Evolutionary conservation across 139 green algal genomes (phyloP).

Genomic region (Pseudopediastrum boryanum): DNA sequence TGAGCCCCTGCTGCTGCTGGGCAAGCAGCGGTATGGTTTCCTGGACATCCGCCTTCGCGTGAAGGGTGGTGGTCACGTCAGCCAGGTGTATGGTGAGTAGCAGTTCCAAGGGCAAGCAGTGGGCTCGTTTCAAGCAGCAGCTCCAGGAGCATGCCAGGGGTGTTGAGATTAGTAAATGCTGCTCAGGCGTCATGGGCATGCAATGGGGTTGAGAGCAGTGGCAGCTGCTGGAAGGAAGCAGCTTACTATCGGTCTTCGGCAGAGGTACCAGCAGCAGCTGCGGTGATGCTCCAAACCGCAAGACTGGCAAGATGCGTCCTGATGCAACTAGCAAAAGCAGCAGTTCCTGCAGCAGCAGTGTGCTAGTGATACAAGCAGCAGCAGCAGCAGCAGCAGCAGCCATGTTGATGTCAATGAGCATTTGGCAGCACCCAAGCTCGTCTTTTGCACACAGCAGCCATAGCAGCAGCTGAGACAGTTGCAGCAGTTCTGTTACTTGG

Average conservation of each 20-base stretch:
- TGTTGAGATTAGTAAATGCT: not conserved
- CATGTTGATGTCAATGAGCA: too few relatives aligned
- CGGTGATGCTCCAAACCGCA: not conserved
- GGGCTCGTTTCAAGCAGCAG: not conserved
- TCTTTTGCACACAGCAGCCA: too few relatives aligned
- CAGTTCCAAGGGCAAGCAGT: not conserved
- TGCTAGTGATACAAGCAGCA: not conserved
- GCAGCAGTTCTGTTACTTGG: too few relatives aligned
- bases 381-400: slow-evolving; percentile 9
- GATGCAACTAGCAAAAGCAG: not conserved
- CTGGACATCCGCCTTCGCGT: slow-evolving; percentile 98
- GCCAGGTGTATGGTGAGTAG: slow-evolving; percentile 86
- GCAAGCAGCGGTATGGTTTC: slow-evolving; percentile 87
- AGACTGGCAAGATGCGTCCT: not conserved
- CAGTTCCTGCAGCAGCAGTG: not conserved
- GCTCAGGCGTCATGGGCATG: not conserved
- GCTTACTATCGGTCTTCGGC: not conserved
- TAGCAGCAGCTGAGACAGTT: too few relatives aligned
- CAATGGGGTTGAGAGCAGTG: not conserved
- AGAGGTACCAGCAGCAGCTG: not conserved
- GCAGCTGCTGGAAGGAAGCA: not conserved
- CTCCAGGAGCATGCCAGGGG: not conserved
- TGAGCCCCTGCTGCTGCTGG: slow-evolving; percentile 96
- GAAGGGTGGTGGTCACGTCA: slow-evolving; percentile 96
- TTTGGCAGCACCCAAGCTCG: too few relatives aligned